Evolutionary conservation across 2,329 filamentous ascomycete species (phyloP).

Genomic region (Diatrype stigma): DNA sequence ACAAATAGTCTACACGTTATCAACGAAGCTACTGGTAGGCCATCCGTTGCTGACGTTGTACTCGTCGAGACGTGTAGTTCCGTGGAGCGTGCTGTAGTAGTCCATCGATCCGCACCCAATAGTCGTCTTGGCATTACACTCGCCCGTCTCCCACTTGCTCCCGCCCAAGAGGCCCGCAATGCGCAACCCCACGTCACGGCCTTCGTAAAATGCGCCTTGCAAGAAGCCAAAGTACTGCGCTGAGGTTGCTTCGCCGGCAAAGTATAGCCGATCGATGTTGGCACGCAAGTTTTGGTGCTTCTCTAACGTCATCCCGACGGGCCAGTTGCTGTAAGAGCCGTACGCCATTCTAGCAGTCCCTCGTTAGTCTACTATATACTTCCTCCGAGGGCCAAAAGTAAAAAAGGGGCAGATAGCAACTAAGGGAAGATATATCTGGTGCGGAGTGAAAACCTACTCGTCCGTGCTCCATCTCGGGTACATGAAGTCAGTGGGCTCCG

Average conservation of each 20-base stretch:
- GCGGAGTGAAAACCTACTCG: slow-evolving; percentile 14
- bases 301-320: slow-evolving; percentile 56
- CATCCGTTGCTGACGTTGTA: slow-evolving; percentile 33
- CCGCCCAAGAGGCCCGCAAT: slow-evolving; percentile 34
- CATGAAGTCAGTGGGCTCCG: slow-evolving; percentile 55
- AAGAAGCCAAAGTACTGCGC: slow-evolving; percentile 62
- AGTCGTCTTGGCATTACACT: slow-evolving; percentile 11
- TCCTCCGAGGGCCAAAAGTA: slow-evolving; percentile 8
- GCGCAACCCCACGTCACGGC: slow-evolving; percentile 42
- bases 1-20: slow-evolving; percentile 8
- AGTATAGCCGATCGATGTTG: slow-evolving; percentile 58
- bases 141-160: slow-evolving; percentile 5
- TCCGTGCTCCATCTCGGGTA: slow-evolving; percentile 55
- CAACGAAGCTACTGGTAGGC: slow-evolving; percentile 31
- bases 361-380: slow-evolving; percentile 14
- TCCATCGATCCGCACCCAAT: slow-evolving; percentile 21
- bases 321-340: slow-evolving; percentile 67
- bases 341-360: slow-evolving; percentile 36
- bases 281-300: slow-evolving; percentile 65
- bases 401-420: background rate
- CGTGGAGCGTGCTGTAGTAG: slow-evolving; percentile 28
- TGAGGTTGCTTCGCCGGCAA: slow-evolving; percentile 61
- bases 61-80: slow-evolving; percentile 29
- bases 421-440: no score
- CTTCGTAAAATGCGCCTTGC: slow-evolving; percentile 59